Base-by-base conservation (phyloP, 2,329 filamentous ascomycete genomes). In the Fusarium sacchari region DNA sequence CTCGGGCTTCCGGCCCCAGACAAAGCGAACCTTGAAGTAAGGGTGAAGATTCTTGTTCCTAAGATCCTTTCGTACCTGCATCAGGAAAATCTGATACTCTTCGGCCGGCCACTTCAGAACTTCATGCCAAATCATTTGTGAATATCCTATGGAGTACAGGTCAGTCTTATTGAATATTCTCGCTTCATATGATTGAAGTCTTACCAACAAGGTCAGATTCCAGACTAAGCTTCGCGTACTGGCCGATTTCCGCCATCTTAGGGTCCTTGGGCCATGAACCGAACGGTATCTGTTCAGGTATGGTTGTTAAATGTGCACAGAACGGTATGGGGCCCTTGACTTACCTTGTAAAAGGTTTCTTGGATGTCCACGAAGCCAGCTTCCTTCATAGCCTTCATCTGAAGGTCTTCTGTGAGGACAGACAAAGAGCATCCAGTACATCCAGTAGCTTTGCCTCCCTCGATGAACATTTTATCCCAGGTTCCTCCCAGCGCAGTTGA, bases 141-240 rank as follows among this genome's bases (percentile, higher is more conserved):
- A 70, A n/a, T 70, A 70, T 7, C 64, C 67, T 69, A 12, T 1
- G 6, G 10, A 8, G 7, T 12, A 30, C 7, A 30, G 1, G 28
- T 49, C 46, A 49, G 28, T n/a, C 10, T 7, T 12, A 20, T 7
- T 8, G 9, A 5, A 1, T 12, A 20, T 18, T 50, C 6, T 11
- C 4, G 2, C 34, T 17, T 14, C 15, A 5, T 40, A 3, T 11
- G 20, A 6, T 7, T 15, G 3, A 20, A 15, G 10, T 5, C 67
- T 37, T n/a, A 70, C 67, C 67, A 28, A 37, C 65, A 20, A 70
- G 67, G 17, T 70, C 67, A 1, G 66, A 64, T 13, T 70, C 65
- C 10, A 70, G 39, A 28, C 59, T 69, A 3, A 70, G 28, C 26
- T 70, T 59, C 12, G 60, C 67, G 10, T 55, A 70, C 20, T 69